phyloP scores from a whole-genome alignment of 1,284 basidiomycete species.

The Pisolithus thermaeus region DNA sequence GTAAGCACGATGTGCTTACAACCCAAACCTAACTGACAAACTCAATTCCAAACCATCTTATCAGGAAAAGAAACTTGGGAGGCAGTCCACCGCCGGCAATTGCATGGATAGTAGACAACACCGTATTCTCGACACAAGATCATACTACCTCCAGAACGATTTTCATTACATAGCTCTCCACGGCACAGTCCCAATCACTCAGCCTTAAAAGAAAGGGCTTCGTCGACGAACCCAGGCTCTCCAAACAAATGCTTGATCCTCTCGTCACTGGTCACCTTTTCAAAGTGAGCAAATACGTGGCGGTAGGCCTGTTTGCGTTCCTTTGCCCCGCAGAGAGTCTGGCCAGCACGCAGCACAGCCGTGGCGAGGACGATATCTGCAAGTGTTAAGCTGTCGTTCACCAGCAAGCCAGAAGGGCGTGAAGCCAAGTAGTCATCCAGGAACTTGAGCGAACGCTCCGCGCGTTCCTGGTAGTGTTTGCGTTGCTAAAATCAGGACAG shows the following conservation, averaged over 20 bases:
- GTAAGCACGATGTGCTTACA: no score
- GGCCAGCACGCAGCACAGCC: conserved; percentile 25
- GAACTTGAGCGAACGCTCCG: conserved; percentile 24
- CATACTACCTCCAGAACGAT: no score
- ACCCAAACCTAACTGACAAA: no score
- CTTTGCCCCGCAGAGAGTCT: conserved; percentile 34
- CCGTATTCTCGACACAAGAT: no score
- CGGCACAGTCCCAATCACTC: no score
- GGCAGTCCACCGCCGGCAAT: no score
- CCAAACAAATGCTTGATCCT: conserved; percentile 37
- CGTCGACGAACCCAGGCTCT: conserved; percentile 10
- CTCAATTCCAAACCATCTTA: no score
- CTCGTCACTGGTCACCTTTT: conserved; percentile 45
- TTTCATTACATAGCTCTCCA: no score
- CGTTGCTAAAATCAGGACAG: conserved; percentile 23
- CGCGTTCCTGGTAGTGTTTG: conserved; percentile 12
- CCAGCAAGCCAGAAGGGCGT: conserved; percentile 31
- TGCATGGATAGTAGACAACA: no score
- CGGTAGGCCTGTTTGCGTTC: conserved; percentile 37
- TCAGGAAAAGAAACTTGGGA: no score
- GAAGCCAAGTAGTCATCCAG: conserved; percentile 42
- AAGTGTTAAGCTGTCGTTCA: conserved; percentile 53
- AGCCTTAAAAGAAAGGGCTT: no score
- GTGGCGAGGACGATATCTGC: conserved; percentile 52
- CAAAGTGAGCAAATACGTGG: conserved; percentile 46